Percentiles rank a stretch among this genome's conserved stretches.
Conservation (phyloP, 257 asterid genomes). For the Jasminum sambac region DNA sequence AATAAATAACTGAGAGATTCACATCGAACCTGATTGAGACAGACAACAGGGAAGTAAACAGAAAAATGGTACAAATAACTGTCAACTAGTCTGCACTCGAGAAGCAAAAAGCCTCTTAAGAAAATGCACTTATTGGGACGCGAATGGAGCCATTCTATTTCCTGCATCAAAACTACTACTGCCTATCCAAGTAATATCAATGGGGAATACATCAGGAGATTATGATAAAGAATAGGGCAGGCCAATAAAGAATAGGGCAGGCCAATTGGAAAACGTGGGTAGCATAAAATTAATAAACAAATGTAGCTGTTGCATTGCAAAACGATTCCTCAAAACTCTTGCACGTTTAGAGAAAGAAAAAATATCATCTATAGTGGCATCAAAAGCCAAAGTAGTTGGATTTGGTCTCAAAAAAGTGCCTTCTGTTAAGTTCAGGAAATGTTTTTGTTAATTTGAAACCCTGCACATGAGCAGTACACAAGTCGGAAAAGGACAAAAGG, state of each 20-base stretch:
- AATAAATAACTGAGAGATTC: background rate
- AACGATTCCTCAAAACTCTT: background rate
- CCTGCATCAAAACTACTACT: background rate
- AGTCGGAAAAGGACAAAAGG: background rate
- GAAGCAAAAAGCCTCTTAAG: constrained; percentile 3
- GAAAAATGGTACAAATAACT: background rate
- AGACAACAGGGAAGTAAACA: constrained; percentile 23
- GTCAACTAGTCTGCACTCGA: background rate
- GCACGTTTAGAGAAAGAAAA: background rate
- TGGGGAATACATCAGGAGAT: constrained; percentile 7
- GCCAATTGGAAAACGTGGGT: background rate
- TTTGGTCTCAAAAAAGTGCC: background rate
- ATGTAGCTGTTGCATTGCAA: background rate
- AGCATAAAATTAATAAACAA: constrained; percentile 10
- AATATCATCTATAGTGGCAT: background rate
- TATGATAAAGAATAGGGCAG: constrained; percentile 3
- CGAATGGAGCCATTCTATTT: constrained; percentile 1
- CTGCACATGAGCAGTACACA: background rate
- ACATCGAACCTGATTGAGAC: background rate
- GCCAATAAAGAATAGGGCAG: constrained; percentile 2
- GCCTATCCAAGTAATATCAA: background rate
- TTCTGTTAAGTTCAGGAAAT: background rate
- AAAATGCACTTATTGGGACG: constrained; percentile 5
- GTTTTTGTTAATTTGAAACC: background rate
- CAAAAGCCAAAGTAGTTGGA: background rate